These are phyloP conservation scores for Berberis thunbergii DNA, from an alignment of 164 flowering plant genomes.

Conservation along the genomic window DNA sequence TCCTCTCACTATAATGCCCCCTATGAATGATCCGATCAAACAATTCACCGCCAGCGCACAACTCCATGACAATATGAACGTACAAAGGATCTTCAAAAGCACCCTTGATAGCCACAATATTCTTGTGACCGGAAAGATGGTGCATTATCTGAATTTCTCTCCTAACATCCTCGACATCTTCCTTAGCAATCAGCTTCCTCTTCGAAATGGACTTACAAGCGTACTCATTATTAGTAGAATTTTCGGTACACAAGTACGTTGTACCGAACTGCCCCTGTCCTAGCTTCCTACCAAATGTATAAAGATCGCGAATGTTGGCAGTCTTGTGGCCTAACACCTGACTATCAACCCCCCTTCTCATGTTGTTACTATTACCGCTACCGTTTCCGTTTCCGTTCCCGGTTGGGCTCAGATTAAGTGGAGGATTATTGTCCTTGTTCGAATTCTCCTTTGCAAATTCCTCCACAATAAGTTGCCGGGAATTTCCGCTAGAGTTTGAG, in stretches of 20 bases:
- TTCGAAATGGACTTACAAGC: constrained; percentile 53
- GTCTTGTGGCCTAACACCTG: constrained; percentile 77
- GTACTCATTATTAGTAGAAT: constrained; percentile 29
- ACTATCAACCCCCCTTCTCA: constrained; percentile 50
- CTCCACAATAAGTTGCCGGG: constrained; percentile 28
- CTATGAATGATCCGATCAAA: constrained; percentile 52
- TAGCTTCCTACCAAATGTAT: constrained; percentile 30
- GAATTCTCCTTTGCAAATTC: constrained; percentile 32
- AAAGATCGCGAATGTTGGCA: constrained; percentile 70
- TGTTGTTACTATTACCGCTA: constrained; percentile 32
- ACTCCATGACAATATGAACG: constrained; percentile 51
- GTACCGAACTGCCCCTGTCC: constrained; percentile 46
- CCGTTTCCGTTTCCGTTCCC: constrained; percentile 2
- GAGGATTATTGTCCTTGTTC: constrained; percentile 16
- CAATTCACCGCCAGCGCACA: constrained; percentile 54
- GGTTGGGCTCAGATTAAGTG: neutral
- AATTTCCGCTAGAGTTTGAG: constrained; percentile 21
- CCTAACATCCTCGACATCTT: constrained; percentile 53
- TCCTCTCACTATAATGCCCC: constrained; percentile 50
- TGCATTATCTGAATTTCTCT: constrained; percentile 66
- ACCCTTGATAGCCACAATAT: constrained; percentile 44
- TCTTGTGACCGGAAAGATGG: constrained; percentile 47
- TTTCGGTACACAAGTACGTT: constrained; percentile 40
- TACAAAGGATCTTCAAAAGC: constrained; percentile 45
- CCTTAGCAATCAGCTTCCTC: constrained; percentile 41